Conservation (phyloP, 495 filamentous ascomycete genomes). For the Lasiosphaeria miniovina region DNA sequence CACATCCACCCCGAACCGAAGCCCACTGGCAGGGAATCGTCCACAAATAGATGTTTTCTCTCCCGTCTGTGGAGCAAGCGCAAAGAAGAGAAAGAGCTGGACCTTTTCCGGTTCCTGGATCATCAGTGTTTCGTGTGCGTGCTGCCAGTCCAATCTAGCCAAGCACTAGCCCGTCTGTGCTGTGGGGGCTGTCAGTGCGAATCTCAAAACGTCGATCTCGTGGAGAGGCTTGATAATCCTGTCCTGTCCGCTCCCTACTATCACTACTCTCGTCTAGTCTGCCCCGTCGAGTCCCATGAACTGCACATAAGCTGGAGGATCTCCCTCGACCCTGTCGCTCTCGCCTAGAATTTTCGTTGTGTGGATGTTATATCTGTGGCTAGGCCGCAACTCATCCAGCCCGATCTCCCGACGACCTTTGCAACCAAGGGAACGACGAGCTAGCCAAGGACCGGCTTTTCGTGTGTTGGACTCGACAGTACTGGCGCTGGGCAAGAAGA, state of each 20-base stretch:
- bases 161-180: neutral
- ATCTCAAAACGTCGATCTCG: conserved; percentile 35
- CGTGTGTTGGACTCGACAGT: too few relatives aligned
- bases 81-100: neutral
- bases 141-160: conserved; percentile 7
- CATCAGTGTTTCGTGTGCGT: conserved; percentile 31
- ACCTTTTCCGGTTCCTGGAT: conserved; percentile 18
- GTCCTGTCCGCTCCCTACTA: neutral
- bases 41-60: conserved; percentile 17
- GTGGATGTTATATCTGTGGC: neutral
- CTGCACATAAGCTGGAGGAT: conserved; percentile 25
- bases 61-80: neutral
- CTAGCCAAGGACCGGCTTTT: too few relatives aligned
- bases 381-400: neutral
- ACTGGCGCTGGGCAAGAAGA: too few relatives aligned
- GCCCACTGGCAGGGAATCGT: neutral
- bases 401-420: neutral
- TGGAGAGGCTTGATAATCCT: conserved; percentile 19
- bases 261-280: conserved; percentile 2
- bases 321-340: conserved; percentile 14
- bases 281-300: too few relatives aligned
- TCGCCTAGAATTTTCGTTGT: neutral
- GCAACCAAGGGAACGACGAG: too few relatives aligned
- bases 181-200: conserved; percentile 31
- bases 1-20: too few relatives aligned